A percentile compares a stretch with the other conserved stretches of the same genome.
Conservation (phyloP, 1,139 yeast genomes). For the Debaryomyces fabryi region DNA sequence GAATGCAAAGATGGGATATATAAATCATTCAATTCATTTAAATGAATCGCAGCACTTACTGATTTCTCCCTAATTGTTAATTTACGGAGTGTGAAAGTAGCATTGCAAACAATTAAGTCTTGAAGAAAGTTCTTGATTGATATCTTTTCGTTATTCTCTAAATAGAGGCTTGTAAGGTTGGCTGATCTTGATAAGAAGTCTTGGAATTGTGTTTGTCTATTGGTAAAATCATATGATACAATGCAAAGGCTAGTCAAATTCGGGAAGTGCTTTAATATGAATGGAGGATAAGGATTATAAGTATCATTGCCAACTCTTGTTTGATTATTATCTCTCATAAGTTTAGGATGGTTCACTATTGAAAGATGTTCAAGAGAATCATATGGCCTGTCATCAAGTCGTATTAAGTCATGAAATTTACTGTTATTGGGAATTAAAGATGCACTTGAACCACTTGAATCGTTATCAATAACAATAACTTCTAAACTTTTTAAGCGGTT, state of each 20-base stretch:
- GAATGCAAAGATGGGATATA: slow-evolving; percentile 30
- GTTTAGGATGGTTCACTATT: slow-evolving; percentile 32
- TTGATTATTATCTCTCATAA: slow-evolving; percentile 15
- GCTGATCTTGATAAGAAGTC: slow-evolving; percentile 26
- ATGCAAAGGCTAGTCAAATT: slow-evolving; percentile 29
- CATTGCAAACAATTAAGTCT: slow-evolving; percentile 33
- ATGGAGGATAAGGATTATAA: slow-evolving; percentile 30
- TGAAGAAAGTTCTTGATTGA: slow-evolving; percentile 32
- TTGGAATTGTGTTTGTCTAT: slow-evolving; percentile 32
- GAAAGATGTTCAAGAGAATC: slow-evolving; percentile 22
- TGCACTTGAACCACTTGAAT: slow-evolving; percentile 19
- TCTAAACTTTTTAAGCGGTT: slow-evolving; percentile 29
- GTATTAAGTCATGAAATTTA: slow-evolving; percentile 17
- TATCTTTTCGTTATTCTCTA: slow-evolving; percentile 40
- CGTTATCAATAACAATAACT: slow-evolving; percentile 19
- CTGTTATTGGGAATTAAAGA: slow-evolving; percentile 26
- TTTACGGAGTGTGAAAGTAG: slow-evolving; percentile 27
- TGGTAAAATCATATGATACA: slow-evolving; percentile 35
- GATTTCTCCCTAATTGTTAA: slow-evolving; percentile 36
- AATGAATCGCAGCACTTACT: slow-evolving; percentile 21
- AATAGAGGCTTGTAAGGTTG: slow-evolving; percentile 24
- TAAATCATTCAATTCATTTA: slow-evolving; percentile 27
- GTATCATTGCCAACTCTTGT: slow-evolving; percentile 21
- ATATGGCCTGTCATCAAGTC: slow-evolving; percentile 7
- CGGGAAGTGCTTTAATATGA: slow-evolving; percentile 24